Percentiles rank a stretch among this genome's conserved stretches.
Evolutionary conservation across 805 yeast genomes (phyloP).

Genomic region (Metschnikowia shivogae): DNA sequence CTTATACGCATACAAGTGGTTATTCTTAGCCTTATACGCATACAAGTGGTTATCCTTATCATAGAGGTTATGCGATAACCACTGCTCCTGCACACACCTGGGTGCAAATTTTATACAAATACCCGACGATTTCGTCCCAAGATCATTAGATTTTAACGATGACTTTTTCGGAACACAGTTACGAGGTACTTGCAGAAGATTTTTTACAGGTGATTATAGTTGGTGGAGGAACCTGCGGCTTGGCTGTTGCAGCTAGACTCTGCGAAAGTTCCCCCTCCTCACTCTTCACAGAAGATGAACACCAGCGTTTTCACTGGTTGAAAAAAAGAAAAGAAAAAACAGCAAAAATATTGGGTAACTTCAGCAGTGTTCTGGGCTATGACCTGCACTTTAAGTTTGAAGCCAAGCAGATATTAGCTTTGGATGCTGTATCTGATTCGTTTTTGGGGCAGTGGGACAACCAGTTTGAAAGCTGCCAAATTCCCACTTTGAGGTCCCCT

Average conservation of each 20-base stretch:
- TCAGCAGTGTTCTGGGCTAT: conserved; percentile 14
- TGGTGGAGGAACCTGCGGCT: conserved; percentile 46
- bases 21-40: background rate
- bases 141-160: background rate
- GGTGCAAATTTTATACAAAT: conserved; percentile 11
- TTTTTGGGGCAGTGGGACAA: conserved; percentile 44
- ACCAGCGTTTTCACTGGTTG: conserved; percentile 45
- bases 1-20: conserved; percentile 1
- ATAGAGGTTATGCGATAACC: conserved; percentile 2
- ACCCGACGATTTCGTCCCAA: background rate
- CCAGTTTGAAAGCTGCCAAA: conserved; percentile 39
- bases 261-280: conserved; percentile 42
- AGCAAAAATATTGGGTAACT: conserved; percentile 14
- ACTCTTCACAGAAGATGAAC: conserved; percentile 44
- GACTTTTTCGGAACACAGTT: background rate
- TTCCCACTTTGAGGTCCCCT: conserved; percentile 42
- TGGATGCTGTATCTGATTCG: conserved; percentile 30
- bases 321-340: conserved; percentile 28
- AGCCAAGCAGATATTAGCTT: conserved; percentile 31
- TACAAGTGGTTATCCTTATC: background rate
- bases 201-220: conserved; percentile 37
- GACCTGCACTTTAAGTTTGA: conserved; percentile 8
- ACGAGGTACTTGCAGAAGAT: conserved; percentile 12
- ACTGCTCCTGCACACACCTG: conserved; percentile 1
- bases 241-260: conserved; percentile 39